Conservation (phyloP, 257 asterid genomes). For the Euphrasia confusa region DNA sequence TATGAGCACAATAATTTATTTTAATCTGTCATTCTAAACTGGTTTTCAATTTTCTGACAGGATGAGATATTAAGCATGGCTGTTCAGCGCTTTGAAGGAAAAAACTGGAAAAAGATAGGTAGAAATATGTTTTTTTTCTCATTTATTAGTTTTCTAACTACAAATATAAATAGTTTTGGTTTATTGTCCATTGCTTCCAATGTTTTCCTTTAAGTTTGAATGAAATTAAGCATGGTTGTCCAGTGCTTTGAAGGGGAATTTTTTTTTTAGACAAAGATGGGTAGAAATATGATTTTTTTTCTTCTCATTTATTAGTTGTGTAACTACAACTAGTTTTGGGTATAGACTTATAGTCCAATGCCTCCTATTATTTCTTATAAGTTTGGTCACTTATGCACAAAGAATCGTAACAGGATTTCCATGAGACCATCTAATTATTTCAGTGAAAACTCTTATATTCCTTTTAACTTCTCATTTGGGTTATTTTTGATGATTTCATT, state of each 20-base stretch:
- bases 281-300: conserved; percentile 37
- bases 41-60: conserved; percentile 39
- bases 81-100: conserved; percentile 80
- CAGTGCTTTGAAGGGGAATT: conserved; percentile 67
- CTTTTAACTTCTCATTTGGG: conserved; percentile 1
- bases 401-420: not conserved
- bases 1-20: not conserved
- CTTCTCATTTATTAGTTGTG: conserved; percentile 23
- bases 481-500: not conserved
- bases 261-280: conserved; percentile 97
- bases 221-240: conserved; percentile 48
- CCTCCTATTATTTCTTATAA: conserved; percentile 19
- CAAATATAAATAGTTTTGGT: conserved; percentile 24
- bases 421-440: not conserved
- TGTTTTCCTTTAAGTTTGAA: conserved; percentile 8
- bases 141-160: conserved; percentile 22
- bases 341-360: conserved; percentile 3
- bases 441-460: not conserved
- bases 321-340: conserved; percentile 22
- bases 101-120: conserved; percentile 90
- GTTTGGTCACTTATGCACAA: not conserved
- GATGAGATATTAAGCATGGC: conserved; percentile 76
- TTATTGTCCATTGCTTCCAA: conserved; percentile 20
- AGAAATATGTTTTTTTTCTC: conserved; percentile 31
- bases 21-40: conserved; percentile 10